These are phyloP conservation scores for Carpinus viminea DNA, from an alignment of 306 rosid genomes.

Conservation along the genomic window DNA sequence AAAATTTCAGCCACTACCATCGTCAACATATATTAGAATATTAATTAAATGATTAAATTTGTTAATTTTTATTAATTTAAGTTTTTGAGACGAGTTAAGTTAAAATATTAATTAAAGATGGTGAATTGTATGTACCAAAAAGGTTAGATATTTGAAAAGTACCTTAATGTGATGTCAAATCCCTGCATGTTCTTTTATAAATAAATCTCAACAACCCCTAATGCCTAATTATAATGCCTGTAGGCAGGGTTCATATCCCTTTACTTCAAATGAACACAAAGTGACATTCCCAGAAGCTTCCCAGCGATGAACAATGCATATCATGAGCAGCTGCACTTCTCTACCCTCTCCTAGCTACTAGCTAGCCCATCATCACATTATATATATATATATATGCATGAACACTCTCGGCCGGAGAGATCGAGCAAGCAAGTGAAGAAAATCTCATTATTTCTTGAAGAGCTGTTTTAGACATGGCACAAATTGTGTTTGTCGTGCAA, in stretches of 20 bases:
- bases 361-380: too few relatives aligned
- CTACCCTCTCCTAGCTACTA: too few relatives aligned
- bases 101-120: neutral
- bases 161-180: neutral
- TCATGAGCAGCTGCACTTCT: neutral
- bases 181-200: neutral
- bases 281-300: slow-evolving; percentile 15
- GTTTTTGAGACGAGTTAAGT: neutral
- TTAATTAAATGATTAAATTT: too few relatives aligned
- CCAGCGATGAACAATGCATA: neutral
- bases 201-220: neutral
- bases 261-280: neutral
- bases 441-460: neutral
- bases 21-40: too few relatives aligned
- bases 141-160: neutral
- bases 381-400: too few relatives aligned
- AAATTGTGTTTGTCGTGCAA: neutral
- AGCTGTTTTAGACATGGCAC: neutral
- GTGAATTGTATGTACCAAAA: neutral
- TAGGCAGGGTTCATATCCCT: neutral
- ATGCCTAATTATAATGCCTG: neutral
- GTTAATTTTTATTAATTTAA: too few relatives aligned
- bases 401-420: neutral
- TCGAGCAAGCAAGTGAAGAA: neutral
- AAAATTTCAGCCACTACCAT: too few relatives aligned